Evolutionary conservation across 2,329 filamentous ascomycete genomes (phyloP).

Genomic region (Aureobasidium sp.): DNA sequence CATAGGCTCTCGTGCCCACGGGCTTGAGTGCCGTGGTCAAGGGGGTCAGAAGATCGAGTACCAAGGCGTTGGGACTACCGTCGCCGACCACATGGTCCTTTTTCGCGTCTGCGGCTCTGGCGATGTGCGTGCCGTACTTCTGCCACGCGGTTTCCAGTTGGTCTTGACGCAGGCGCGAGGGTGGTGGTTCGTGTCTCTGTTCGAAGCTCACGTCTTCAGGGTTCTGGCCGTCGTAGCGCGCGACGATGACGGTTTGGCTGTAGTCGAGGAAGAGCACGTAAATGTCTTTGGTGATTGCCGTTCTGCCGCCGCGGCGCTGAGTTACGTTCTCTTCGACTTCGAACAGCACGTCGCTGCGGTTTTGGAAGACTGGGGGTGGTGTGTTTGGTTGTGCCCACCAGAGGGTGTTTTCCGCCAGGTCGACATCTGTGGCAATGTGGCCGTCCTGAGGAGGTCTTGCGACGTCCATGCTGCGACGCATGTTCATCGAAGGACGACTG

Average conservation of each 20-base stretch:
- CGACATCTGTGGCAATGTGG: conserved; percentile 81
- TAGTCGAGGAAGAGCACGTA: conserved; percentile 94
- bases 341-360: conserved; percentile 72
- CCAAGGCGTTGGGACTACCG: conserved; percentile 68
- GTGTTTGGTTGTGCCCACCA: conserved; percentile 86
- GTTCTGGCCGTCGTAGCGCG: conserved; percentile 69
- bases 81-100: conserved; percentile 79
- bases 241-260: conserved; percentile 83
- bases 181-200: conserved; percentile 80
- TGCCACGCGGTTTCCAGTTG: conserved; percentile 84
- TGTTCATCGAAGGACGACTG: conserved; percentile 43
- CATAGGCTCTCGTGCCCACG: conserved; percentile 82
- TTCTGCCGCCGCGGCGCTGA: conserved; percentile 62
- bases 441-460: conserved; percentile 65
- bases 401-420: conserved; percentile 63
- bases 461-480: conserved; percentile 66
- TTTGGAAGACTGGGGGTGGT: conserved; percentile 74
- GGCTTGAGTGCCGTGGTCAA: conserved; percentile 69
- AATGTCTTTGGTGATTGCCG: conserved; percentile 68
- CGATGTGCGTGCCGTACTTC: conserved; percentile 71
- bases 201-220: conserved; percentile 66
- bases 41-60: conserved; percentile 68
- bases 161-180: conserved; percentile 76
- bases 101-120: conserved; percentile 60
- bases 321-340: conserved; percentile 74